These are phyloP conservation scores for Fusarium pseudocircinatum DNA, from an alignment of 2,329 filamentous ascomycete genomes.

Conservation along the genomic window DNA sequence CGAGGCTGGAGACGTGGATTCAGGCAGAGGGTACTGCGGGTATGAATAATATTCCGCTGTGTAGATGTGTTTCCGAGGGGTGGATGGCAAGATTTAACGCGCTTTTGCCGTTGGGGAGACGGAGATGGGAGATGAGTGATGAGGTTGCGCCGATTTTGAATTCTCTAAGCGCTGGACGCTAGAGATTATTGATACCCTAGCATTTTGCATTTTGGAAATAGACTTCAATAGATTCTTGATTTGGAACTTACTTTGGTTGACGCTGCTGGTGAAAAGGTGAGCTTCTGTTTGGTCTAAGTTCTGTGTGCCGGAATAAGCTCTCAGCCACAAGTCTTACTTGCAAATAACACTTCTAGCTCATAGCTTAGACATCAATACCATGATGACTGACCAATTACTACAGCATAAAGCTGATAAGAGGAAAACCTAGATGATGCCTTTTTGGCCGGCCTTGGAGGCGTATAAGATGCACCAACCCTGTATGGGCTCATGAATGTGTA, in stretches of 20 bases:
- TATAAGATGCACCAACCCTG: no score
- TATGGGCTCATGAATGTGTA: no score
- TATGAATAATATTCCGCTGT: conserved; percentile 46
- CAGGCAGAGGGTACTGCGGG: conserved; percentile 36
- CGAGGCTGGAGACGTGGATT: conserved; percentile 45
- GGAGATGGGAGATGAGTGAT: conserved; percentile 36
- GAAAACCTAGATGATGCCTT: no score
- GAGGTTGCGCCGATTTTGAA: conserved; percentile 37
- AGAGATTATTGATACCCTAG: conserved; percentile 27
- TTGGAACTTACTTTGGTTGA: accelerated
- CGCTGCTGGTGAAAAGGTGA: no score
- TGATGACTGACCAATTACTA: no score
- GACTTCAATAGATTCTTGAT: background rate
- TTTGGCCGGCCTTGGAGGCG: no score
- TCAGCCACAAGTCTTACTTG: no score
- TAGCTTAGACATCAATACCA: no score
- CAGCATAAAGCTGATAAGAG: no score
- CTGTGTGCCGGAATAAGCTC: no score
- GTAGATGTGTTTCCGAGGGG: conserved; percentile 41
- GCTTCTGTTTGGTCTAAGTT: no score
- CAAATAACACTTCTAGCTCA: no score
- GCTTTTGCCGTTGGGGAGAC: conserved; percentile 27
- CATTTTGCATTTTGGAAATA: background rate
- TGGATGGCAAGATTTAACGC: conserved; percentile 43
- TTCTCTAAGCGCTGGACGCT: conserved; percentile 5